Evolutionary conservation across 805 yeast genomes (phyloP), one percentile per base, ranked within the genome.

Genomic region (Metschnikowia rubicola): DNA sequence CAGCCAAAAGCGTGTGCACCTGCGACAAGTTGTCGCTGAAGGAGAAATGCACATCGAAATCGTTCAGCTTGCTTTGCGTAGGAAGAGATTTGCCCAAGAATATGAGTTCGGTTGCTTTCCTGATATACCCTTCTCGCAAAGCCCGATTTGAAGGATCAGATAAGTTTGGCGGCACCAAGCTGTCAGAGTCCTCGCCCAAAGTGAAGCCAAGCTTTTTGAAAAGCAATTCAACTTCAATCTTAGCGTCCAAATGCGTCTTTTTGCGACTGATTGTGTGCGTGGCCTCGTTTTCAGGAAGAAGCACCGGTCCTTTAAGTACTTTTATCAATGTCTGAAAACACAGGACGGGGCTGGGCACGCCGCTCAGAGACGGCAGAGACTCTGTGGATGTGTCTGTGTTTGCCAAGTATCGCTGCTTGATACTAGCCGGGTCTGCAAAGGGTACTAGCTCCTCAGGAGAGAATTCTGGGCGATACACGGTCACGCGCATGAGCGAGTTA

Each of bases 291-390:
- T 75, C 66, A 2, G 60, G 63, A 21, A 75, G 62, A 8, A 70
- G 61, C 19, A 88, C 62, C 0, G 96, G 92, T 2, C 89, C 91
- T 52, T 73, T 79, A 39, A 88, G 66, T 8, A 86, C 84, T 50
- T 79, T 81, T 54, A 77, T 73, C 13, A 88, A 58, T 0, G 88
- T 84, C 41, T 70, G 68, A 19, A 86, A 68, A 55, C 95, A 84
- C 37, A 75, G 78, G 0, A 77, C 61, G 3, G 82, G 77, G 3
- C 79, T 66, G 0, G 95, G 91, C 1, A 64, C 55, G 1, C 63
- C 51, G 10, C 63, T 67, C 0, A 62, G 52, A 0, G 68, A 60
- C 21, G 64, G 66, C 38, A 49, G 35, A 50, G 51, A 41, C 61
- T 54, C 54, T 4, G 62, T 53, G 64, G 68, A 53, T 52, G 46